phyloP scores from a whole-genome alignment of 2,329 filamentous ascomycete genomes.

The Cladosporium sp. region DNA sequence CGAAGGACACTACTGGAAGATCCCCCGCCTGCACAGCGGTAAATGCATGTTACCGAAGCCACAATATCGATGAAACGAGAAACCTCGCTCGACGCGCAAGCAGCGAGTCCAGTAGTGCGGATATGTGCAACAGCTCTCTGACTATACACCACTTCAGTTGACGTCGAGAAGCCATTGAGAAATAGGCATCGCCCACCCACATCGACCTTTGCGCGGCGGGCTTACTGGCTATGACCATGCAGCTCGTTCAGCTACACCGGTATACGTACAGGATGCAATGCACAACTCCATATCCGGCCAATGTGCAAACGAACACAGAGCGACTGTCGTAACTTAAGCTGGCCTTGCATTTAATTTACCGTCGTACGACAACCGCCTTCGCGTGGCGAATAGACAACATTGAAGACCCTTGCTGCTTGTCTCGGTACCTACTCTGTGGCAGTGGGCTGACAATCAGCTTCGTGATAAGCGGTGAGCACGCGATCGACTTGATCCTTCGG shows the following conservation, averaged over 20 bases:
- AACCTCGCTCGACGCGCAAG: background rate
- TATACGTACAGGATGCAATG: background rate
- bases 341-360: background rate
- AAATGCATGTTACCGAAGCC: slow-evolving; percentile 3
- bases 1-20: background rate
- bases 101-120: background rate
- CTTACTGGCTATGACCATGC: background rate
- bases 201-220: background rate
- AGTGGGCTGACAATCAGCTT: slow-evolving; percentile 7
- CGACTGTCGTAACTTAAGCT: background rate
- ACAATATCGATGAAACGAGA: slow-evolving; percentile 12
- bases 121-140: slow-evolving; percentile 3
- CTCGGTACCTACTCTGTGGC: background rate
- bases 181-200: background rate
- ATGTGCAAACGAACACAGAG: background rate
- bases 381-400: background rate
- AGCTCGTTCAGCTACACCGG: background rate
- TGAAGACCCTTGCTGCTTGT: background rate
- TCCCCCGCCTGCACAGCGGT: background rate
- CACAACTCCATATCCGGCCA: background rate
- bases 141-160: background rate
- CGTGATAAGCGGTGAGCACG: slow-evolving; percentile 3
- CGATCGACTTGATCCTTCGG: background rate
- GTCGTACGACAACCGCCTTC: background rate
- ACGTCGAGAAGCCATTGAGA: background rate